Evolutionary conservation across 768 basidiomycete species (phyloP).

Genomic region (Phallus indusiatus): DNA sequence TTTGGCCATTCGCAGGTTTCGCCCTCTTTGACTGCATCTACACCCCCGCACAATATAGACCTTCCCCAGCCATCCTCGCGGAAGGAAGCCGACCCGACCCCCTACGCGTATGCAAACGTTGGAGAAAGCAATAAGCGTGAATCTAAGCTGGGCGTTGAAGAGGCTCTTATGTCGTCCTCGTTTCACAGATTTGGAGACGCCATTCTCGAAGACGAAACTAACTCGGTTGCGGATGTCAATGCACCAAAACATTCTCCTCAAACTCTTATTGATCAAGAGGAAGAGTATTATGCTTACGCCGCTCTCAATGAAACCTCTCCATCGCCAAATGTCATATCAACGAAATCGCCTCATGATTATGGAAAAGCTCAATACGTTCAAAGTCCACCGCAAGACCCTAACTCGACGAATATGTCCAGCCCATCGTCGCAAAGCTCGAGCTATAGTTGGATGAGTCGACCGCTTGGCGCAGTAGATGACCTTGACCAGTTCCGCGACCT

Average conservation of each 20-base stretch:
- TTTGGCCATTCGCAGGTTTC: background rate
- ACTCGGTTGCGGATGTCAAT: background rate
- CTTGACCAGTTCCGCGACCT: conserved; percentile 67
- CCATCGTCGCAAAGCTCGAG: conserved; percentile 17
- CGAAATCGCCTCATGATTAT: background rate
- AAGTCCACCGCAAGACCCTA: conserved; percentile 16
- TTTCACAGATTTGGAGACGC: background rate
- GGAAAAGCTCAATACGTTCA: background rate
- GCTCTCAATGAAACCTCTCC: background rate
- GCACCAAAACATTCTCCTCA: background rate
- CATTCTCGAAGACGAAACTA: background rate
- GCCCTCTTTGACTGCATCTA: background rate
- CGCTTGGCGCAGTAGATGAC: conserved; percentile 51
- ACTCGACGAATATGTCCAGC: conserved; percentile 14
- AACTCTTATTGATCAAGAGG: background rate
- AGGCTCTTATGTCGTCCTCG: conserved; percentile 40
- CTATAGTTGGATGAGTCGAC: conserved; percentile 35
- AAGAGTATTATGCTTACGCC: background rate
- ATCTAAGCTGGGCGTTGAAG: conserved; percentile 43
- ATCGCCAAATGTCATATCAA: background rate
- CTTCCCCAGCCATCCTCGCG: background rate
- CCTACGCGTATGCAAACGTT: conserved; percentile 6
- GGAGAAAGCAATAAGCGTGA: conserved; percentile 1
- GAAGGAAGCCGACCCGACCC: background rate
- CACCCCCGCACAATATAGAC: background rate